Base-by-base conservation (phyloP, 164 flowering plant genomes). In the Macadamia integrifolia region DNA sequence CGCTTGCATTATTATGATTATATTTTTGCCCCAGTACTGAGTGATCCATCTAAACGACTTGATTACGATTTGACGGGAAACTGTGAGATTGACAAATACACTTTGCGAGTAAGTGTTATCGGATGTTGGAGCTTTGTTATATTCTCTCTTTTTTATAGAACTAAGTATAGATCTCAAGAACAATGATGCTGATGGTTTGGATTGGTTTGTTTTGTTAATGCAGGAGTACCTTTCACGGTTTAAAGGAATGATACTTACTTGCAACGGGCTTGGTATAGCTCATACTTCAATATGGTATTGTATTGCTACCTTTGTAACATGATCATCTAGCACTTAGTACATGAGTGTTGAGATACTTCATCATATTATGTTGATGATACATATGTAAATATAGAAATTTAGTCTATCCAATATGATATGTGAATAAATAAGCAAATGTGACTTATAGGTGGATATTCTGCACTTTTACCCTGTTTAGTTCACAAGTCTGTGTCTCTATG, bases 221-320 rank as follows among this genome's bases (percentile, higher is more conserved):
- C 84, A 91, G 94, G 97, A 88, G 72, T 91, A 91, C 74, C 83
- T 91, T 59, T 66, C 86, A 60, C 83, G 89, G 82, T 91, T 88
- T 78, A 91, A 88, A 78, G 97, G 94, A 72, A 87, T 91, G 94
- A 91, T 88, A 69, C 86, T 91, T 50, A 91, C 94, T 35, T 88
- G 97, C 84, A 88, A 88, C 76, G 97, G 97, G 64, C 94, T 91
- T 68, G 94, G 92, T 58, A 83, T 91, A 46, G 69, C 69, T 78
- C 87, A 86, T 56, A 70, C 86, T 66, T 80, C 92, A 56, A 55
- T 78, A 60, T 84, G 93, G 93, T 88, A 83, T 77, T 60, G 62
- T 67, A 3, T 60, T 58, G 44, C 35, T 15, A 15, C 31, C 59
- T 15, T 49, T 9, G 13, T 66, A 30, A 60, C 17, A 28, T 44